Evolutionary conservation across 2,329 filamentous ascomycete species (phyloP).

Genomic region (Clathrospora elynae): DNA sequence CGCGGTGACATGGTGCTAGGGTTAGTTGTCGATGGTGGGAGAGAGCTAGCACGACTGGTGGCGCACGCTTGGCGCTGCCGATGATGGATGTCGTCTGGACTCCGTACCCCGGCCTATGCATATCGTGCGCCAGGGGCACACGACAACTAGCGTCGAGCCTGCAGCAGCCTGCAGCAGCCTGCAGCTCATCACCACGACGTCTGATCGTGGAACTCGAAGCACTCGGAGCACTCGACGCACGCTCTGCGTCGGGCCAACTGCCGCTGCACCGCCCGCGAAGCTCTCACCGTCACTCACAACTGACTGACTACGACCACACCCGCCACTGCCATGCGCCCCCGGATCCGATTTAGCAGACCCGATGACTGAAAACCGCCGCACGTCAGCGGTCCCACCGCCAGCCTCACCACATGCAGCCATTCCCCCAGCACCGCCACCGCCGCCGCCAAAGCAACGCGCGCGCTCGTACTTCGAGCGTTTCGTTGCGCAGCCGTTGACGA

Average conservation of each 20-base stretch:
- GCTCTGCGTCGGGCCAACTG: too few species aligned
- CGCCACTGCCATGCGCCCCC: background rate
- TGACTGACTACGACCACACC: background rate
- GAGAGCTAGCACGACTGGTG: constrained; percentile 14
- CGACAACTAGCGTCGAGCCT: constrained; percentile 9
- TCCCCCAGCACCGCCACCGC: constrained; percentile 45
- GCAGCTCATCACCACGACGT: constrained; percentile 2
- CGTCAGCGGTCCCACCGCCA: constrained; percentile 16
- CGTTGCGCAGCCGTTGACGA: constrained; percentile 59
- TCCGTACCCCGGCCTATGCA: too few species aligned
- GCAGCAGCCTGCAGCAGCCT: constrained; percentile 10
- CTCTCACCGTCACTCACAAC: too few species aligned
- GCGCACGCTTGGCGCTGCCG: constrained; percentile 13
- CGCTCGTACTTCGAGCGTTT: constrained; percentile 56
- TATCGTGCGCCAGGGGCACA: constrained; percentile 6
- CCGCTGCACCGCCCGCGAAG: too few species aligned
- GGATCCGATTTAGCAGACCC: background rate
- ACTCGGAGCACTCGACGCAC: too few species aligned
- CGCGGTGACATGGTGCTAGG: constrained; percentile 17
- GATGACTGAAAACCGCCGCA: constrained; percentile 16
- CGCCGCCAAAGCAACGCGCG: constrained; percentile 38
- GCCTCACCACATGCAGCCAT: constrained; percentile 21
- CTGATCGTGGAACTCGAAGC: background rate
- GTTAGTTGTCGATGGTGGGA: constrained; percentile 7
- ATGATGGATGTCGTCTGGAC: constrained; percentile 13